phyloP scores from a whole-genome alignment of 345 rosid species.

The Bruguiera sexangula region DNA sequence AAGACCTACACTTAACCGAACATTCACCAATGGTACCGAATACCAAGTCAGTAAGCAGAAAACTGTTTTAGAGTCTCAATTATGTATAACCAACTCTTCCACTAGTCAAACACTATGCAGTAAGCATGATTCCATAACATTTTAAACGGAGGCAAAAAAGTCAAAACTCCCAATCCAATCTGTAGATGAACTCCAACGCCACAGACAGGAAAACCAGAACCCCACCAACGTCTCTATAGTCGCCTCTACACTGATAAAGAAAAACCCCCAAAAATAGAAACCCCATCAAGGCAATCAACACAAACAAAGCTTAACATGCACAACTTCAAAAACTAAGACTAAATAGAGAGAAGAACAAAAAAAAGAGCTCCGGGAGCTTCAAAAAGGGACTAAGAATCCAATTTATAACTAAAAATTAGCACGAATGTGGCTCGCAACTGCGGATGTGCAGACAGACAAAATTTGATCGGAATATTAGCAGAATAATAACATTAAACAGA shows the following conservation, averaged over 20 bases:
- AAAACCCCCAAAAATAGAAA: slow-evolving; percentile 7
- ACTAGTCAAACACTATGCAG: slow-evolving; percentile 9
- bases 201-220: slow-evolving; percentile 9
- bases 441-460: slow-evolving; percentile 1
- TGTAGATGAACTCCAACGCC: neutral
- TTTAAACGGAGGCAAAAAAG: neutral
- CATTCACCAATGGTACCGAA: neutral
- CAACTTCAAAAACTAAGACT: neutral
- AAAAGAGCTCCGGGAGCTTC: neutral
- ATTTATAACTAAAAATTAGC: neutral
- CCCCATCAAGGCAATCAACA: slow-evolving; percentile 10
- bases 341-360: neutral
- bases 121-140: slow-evolving; percentile 1
- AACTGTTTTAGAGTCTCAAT: too few relatives aligned
- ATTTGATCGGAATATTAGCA: neutral
- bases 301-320: neutral
- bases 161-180: neutral
- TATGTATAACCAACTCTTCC: slow-evolving; percentile 3
- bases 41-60: too few relatives aligned
- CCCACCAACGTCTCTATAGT: slow-evolving; percentile 2
- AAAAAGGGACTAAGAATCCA: slow-evolving; percentile 7
- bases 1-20: neutral
- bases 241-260: neutral
- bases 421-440: slow-evolving; percentile 11
- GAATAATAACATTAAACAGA: neutral